Evolutionary conservation across 1,284 basidiomycete species (phyloP).

Genomic region (Irpex sp.): DNA sequence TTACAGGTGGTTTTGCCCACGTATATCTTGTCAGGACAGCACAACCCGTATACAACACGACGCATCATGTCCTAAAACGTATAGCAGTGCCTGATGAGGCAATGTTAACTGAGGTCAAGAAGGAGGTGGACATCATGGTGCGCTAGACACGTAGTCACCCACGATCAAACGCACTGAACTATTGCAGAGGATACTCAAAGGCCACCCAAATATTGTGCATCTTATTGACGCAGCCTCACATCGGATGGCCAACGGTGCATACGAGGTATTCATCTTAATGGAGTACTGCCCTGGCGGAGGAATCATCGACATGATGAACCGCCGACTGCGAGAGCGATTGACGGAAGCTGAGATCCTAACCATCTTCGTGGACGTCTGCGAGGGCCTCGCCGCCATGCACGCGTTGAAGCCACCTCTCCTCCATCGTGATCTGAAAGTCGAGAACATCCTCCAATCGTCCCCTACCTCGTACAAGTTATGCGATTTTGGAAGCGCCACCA

Average conservation of each 20-base stretch:
- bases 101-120: constrained; percentile 92
- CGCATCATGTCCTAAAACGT: constrained; percentile 96
- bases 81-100: constrained; percentile 91
- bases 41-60: constrained; percentile 82
- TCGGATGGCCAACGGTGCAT: constrained; percentile 75
- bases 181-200: constrained; percentile 75
- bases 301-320: constrained; percentile 99
- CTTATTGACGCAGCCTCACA: constrained; percentile 94
- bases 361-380: constrained; percentile 95
- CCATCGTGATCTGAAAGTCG: constrained; percentile 98
- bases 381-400: constrained; percentile 93
- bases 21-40: constrained; percentile 94
- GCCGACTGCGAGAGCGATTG: constrained; percentile 87
- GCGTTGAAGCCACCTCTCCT: constrained; percentile 85
- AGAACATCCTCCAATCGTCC: constrained; percentile 90
- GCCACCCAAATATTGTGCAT: constrained; percentile 90
- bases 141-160: constrained; percentile 28
- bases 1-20: constrained; percentile 93
- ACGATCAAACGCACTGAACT: not conserved
- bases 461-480: constrained; percentile 89
- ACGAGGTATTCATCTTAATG: constrained; percentile 99
- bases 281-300: constrained; percentile 95
- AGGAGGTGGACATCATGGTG: constrained; percentile 99
- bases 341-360: constrained; percentile 95
- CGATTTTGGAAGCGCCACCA: constrained; percentile 94